Evolutionary conservation across 345 rosid genomes (phyloP).

Genomic region (Linum usitatissimum): DNA sequence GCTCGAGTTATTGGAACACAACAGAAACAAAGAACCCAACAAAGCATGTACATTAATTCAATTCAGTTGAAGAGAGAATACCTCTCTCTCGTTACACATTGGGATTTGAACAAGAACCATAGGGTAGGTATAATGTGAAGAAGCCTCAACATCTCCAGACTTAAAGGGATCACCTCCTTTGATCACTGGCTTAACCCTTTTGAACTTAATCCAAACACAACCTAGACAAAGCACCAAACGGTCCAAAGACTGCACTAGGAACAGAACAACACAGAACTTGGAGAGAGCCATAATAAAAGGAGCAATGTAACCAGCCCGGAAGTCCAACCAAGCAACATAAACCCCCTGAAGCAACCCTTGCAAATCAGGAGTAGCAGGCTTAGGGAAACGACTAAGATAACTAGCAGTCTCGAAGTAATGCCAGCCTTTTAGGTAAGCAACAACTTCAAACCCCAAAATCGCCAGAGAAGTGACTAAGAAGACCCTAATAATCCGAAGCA

Average conservation of each 20-base stretch:
- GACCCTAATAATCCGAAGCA: slow-evolving; percentile 43
- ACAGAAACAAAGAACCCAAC: background rate
- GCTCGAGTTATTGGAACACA: no score
- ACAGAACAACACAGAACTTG: slow-evolving; percentile 52
- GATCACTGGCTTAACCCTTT: slow-evolving; percentile 54
- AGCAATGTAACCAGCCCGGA: slow-evolving; percentile 62
- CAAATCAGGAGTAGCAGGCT: slow-evolving; percentile 38
- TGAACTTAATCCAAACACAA: slow-evolving; percentile 71
- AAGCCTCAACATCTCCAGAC: slow-evolving; percentile 44
- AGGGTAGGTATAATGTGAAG: slow-evolving; percentile 37
- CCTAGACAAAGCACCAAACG: slow-evolving; percentile 66
- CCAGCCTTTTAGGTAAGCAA: slow-evolving; percentile 70
- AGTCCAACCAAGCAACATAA: slow-evolving; percentile 49
- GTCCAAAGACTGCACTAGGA: slow-evolving; percentile 67
- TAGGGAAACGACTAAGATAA: slow-evolving; percentile 39
- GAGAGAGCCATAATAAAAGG: slow-evolving; percentile 53
- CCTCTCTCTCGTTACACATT: slow-evolving; percentile 80
- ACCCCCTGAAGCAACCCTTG: slow-evolving; percentile 53
- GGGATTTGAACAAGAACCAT: slow-evolving; percentile 89
- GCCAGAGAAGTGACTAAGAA: slow-evolving; percentile 39
- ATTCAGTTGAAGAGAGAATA: slow-evolving; percentile 13
- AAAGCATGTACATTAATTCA: background rate
- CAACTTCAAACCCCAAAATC: slow-evolving; percentile 51
- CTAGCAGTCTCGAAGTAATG: slow-evolving; percentile 56
- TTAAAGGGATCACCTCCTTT: slow-evolving; percentile 39